A percentile compares a stretch with the other conserved stretches of the same genome.
Evolutionary conservation across 306 rosid species (phyloP).

Genomic region (Quercus bicolor): DNA sequence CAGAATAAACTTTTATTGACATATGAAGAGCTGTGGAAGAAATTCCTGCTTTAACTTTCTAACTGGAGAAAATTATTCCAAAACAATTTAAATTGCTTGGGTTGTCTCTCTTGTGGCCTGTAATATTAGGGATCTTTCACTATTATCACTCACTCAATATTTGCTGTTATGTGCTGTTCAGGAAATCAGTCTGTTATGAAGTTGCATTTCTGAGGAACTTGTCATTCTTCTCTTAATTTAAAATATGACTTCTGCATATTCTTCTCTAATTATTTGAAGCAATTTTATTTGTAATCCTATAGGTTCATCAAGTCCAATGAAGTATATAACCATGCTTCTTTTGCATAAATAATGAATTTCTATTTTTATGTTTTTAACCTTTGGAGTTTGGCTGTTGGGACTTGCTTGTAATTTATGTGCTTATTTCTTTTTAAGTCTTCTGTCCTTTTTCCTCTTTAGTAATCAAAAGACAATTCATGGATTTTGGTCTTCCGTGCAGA

Average conservation of each 20-base stretch:
- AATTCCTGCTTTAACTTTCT: not conserved
- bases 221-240: not conserved
- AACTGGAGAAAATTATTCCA: not conserved
- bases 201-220: not conserved
- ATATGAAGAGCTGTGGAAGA: not conserved
- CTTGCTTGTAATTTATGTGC: not conserved
- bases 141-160: not conserved
- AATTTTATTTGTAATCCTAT: not conserved
- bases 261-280: not conserved
- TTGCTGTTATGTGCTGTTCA: not conserved
- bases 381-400: not conserved
- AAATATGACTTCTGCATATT: not conserved
- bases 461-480: slow-evolving; percentile 1
- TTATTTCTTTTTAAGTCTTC: not conserved
- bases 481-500: slow-evolving; percentile 50
- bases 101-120: not conserved
- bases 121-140: not conserved
- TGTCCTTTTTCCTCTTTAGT: slow-evolving; percentile 20
- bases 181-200: not conserved
- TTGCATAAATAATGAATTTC: not conserved
- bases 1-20: not conserved
- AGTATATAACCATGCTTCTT: not conserved
- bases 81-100: not conserved
- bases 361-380: not conserved
- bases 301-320: not conserved